Base-by-base conservation (phyloP, 768 basidiomycete genomes). In the Boletales sp. region DNA sequence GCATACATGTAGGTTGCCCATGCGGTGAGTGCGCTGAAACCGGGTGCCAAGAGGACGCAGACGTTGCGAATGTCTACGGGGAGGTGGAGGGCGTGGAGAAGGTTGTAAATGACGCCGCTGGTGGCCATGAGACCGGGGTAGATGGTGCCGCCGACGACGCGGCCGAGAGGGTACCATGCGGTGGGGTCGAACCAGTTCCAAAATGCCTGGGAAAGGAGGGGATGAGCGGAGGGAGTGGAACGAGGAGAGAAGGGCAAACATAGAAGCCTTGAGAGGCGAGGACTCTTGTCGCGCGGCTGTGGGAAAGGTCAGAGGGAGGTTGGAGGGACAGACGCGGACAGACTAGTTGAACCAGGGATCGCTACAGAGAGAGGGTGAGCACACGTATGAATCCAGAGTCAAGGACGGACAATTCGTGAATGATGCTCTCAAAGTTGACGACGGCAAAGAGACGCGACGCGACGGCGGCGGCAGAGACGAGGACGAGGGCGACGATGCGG, bases 181-280 rank as follows among this genome's bases (percentile, higher is more conserved):
- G 95, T 97, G 18, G 94, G 94, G 71, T 99, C 97, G 66, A 99
- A 99, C 97, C 97, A 99, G 65, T 99, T 99, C 97, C 97, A 99
- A 73, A 99, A 98, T 84, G 90, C 95, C 93, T 97, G 54, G 8
- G 8, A 14, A 47, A n/a, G n/a, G n/a, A 6, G 31, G n/a, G 39
- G 46, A 39, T 58, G 38, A 59, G 47, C 24, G 41, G 53, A 10
- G 5, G 18, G 47, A 40, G 31, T 18, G n/a, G 8, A 47, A 5
- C 15, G 4, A n/a, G 6, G 17, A 42, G 9, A 18, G n/a, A 30
- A 30, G 6, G 2, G 73, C 90, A 50, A 56, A 95, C 94, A 76
- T 97, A 94, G 74, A 99, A 98, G 15, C 97, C 97, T 60, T 97
- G 78, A 11, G 89, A 81, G 24, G 94, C 90, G 40, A 99, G 75